These are phyloP conservation scores for Eucalyptus marginata DNA, from an alignment of 345 rosid species.

Conservation along the genomic window DNA sequence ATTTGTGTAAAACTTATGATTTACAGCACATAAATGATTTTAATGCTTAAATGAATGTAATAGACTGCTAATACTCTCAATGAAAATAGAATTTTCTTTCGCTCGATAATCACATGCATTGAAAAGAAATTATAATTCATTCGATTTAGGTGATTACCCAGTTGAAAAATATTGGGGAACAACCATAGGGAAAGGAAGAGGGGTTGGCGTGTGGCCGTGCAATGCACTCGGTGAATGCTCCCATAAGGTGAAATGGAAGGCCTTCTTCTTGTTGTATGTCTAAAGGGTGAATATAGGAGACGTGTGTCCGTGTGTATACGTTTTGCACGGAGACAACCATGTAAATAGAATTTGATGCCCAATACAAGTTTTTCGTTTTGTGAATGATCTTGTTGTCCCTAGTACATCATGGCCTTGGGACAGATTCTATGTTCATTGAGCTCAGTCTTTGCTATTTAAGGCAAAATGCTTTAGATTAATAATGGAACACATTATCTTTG, in stretches of 20 bases:
- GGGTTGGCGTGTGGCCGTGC: not conserved
- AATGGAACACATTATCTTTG: not conserved
- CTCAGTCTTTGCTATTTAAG: not conserved
- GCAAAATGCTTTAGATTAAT: not conserved
- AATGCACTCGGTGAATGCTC: not conserved
- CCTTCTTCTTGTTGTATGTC: not conserved
- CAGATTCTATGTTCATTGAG: not conserved
- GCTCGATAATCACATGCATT: not conserved
- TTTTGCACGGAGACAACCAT: not conserved
- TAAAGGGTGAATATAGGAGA: not conserved
- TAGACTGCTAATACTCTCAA: not conserved
- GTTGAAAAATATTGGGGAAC: not conserved
- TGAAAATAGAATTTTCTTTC: too few species aligned
- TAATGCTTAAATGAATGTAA: not conserved
- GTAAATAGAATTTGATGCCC: not conserved
- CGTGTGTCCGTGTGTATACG: not conserved
- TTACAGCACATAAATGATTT: not conserved
- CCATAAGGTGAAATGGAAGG: not conserved
- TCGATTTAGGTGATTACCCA: not conserved
- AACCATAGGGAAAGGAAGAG: not conserved
- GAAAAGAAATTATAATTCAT: not conserved
- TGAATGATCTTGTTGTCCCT: not conserved
- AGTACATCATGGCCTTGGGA: not conserved
- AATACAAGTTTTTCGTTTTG: not conserved
- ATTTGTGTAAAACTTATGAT: not conserved